Evolutionary conservation across 495 filamentous ascomycete species (phyloP), one percentile per base, ranked within the genome.

Genomic region (Tuber umbilicatum): DNA sequence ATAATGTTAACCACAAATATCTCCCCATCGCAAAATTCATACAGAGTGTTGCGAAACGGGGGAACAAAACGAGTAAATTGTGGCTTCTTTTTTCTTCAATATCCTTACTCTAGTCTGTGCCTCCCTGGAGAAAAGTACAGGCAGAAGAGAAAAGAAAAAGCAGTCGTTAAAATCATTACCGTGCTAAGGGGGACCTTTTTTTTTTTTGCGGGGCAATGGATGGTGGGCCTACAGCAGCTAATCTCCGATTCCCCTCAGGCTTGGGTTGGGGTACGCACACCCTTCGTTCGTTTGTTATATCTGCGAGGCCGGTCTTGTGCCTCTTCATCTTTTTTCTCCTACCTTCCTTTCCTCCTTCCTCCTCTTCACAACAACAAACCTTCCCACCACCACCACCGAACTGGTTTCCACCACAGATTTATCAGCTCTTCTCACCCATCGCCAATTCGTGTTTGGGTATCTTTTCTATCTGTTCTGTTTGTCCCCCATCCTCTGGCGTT

Each of bases 91-190:
- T 55, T 12, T 55, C 5, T 23, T 27, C 23, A 27, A 55, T 27
- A 27, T 27, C 50, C n/a, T 27, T 14, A 50, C 21, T 7, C 19
- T n/a, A 60, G 50, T 4, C 47, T 23, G 23, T 27, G 6, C 23
- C 47, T 55, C 47, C n/a, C n/a, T 4, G 14, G 27, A 64, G 55
- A 14, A 12, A 17, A 6, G 50, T n/a, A 7, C n/a, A 12, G 19
- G 21, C 27, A 19, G 14, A 16, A 35, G 19, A 35, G 19, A 12
- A 19, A 35, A 50, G 19, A 35, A 64, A 64, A 64, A 64, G 55
- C 27, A 35, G 55, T 64, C 55, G 27, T 35, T 64, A 64, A 64
- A 64, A 64, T 64, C 55, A 64, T 64, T 64, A 64, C 55, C 55
- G 27, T 64, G 55, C 55, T 14, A 60, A 27, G 50, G 55, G 27